Conservation (phyloP, 2,329 filamentous ascomycete species). For the Microdochium trichocladiopsis region DNA sequence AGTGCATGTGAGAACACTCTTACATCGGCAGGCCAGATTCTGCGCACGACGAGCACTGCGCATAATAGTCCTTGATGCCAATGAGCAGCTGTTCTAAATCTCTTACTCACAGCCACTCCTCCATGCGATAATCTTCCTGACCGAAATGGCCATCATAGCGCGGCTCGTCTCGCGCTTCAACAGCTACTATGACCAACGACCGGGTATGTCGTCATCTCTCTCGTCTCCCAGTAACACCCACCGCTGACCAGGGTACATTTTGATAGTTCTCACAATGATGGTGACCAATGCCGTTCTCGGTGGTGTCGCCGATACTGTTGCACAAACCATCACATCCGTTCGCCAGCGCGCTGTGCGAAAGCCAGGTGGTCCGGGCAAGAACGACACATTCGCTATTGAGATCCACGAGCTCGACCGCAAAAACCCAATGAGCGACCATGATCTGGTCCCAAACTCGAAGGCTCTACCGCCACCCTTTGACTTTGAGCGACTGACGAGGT, state of each 20-base stretch:
- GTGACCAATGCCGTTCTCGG: constrained; percentile 94
- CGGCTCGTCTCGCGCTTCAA: constrained; percentile 85
- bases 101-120: constrained; percentile 64
- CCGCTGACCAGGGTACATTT: constrained; percentile 2
- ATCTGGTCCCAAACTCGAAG: constrained; percentile 60
- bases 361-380: constrained; percentile 45
- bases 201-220: constrained; percentile 48
- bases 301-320: constrained; percentile 93
- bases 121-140: constrained; percentile 74
- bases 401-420: constrained; percentile 82
- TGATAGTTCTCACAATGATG: constrained; percentile 89
- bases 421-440: constrained; percentile 57
- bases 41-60: too few species aligned
- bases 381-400: constrained; percentile 75
- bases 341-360: constrained; percentile 61
- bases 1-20: background rate
- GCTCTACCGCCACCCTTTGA: constrained; percentile 77
- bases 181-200: constrained; percentile 84
- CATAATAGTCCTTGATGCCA: too few species aligned
- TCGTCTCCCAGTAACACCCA: background rate
- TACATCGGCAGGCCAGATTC: too few species aligned
- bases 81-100: background rate
- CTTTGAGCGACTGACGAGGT: constrained; percentile 87
- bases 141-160: constrained; percentile 82
- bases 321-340: constrained; percentile 84